phyloP scores from a whole-genome alignment of 148 eudicot genomes.

The Agrostemma githago region DNA sequence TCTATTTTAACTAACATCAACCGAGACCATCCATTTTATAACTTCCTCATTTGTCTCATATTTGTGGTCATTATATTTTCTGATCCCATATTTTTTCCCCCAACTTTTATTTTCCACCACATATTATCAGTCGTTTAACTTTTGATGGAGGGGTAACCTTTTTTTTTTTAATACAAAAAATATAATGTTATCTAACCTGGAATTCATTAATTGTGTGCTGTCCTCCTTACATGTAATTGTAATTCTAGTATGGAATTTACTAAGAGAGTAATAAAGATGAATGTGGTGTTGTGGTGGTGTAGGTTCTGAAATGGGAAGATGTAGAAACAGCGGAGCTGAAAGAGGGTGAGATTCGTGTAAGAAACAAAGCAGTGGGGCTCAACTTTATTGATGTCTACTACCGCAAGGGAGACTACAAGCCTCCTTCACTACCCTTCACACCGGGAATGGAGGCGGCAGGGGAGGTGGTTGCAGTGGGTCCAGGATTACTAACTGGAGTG shows the following conservation, averaged over 20 bases:
- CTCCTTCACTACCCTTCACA: constrained; percentile 55
- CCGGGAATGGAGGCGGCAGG: constrained; percentile 42
- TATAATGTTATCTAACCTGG: no score
- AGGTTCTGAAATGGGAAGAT: constrained; percentile 93
- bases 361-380: constrained; percentile 81
- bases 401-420: constrained; percentile 76
- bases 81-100: no score
- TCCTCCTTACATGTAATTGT: no score
- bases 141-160: no score
- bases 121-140: no score
- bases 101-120: no score
- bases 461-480: constrained; percentile 58
- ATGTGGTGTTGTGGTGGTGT: constrained; percentile 7
- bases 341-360: constrained; percentile 80
- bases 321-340: constrained; percentile 77
- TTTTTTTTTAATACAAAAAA: no score
- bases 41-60: no score
- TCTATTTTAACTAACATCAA: no score
- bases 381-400: constrained; percentile 77
- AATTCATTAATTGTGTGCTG: no score
- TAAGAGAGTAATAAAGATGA: background rate
- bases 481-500: constrained; percentile 62
- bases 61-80: no score
- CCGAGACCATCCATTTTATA: no score
- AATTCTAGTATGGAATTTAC: background rate